phyloP scores from a whole-genome alignment of 108 stramenopile species.

The Cyclotella sp. region DNA sequence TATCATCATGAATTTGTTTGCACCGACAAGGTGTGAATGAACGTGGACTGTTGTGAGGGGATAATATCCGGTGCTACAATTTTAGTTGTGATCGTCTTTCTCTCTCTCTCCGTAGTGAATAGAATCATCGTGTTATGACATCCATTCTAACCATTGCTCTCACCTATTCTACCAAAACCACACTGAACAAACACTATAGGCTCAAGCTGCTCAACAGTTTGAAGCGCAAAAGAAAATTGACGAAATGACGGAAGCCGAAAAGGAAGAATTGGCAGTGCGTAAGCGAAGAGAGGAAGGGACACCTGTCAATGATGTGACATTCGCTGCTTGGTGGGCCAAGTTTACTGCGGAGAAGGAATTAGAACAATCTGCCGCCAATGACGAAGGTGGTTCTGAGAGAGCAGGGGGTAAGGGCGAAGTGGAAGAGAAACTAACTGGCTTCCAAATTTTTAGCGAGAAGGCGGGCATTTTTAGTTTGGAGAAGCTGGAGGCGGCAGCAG shows the following conservation, averaged over 20 bases:
- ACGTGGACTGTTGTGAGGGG: conserved; percentile 56
- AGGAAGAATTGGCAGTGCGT: conserved; percentile 82
- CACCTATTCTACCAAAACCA: no score
- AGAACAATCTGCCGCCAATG: conserved; percentile 35
- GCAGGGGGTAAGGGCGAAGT: conserved; percentile 40
- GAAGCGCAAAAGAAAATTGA: conserved; percentile 82
- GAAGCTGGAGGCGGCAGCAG: conserved; percentile 82
- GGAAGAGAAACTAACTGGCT: conserved; percentile 73
- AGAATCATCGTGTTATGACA: neutral
- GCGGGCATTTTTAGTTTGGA: conserved; percentile 74
- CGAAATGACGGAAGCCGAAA: conserved; percentile 79
- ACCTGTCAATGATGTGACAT: conserved; percentile 75
- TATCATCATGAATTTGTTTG: conserved; percentile 41
- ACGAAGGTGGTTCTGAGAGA: conserved; percentile 7
- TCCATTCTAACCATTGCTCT: no score
- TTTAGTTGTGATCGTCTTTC: neutral
- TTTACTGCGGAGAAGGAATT: conserved; percentile 73
- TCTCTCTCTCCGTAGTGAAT: no score
- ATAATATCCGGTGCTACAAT: conserved; percentile 79
- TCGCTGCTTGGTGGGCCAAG: conserved; percentile 68
- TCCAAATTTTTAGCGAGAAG: conserved; percentile 74
- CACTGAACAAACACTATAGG: conserved; percentile 30
- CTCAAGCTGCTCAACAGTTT: conserved; percentile 71
- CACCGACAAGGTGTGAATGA: conserved; percentile 79
- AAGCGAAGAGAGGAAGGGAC: conserved; percentile 89